A percentile compares a stretch with the other conserved stretches of the same genome.
These are phyloP conservation scores for Diplocarpon mali DNA, from an alignment of 2,329 filamentous ascomycete genomes.

Conservation along the genomic window DNA sequence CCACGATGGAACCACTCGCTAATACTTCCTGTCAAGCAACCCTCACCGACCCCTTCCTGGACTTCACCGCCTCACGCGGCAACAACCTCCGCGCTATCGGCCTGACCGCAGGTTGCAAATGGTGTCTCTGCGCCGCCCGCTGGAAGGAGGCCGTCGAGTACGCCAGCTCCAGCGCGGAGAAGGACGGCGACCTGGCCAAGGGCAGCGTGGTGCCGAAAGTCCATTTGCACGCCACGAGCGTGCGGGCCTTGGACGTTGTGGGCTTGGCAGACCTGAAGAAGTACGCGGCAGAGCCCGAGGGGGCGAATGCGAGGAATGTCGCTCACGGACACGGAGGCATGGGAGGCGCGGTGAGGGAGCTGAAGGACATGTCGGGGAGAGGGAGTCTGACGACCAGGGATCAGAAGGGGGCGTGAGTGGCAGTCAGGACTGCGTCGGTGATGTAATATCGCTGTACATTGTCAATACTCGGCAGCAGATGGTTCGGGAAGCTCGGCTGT, in stretches of 20 bases:
- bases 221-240: conserved; percentile 29
- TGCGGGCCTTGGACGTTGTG: conserved; percentile 27
- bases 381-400: conserved; percentile 11
- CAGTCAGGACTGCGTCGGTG: no score
- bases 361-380: conserved; percentile 15
- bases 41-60: conserved; percentile 49
- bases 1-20: not conserved
- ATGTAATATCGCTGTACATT: no score
- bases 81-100: conserved; percentile 46
- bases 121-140: conserved; percentile 49
- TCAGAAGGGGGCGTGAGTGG: not conserved
- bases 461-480: no score
- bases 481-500: no score
- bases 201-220: conserved; percentile 26
- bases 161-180: conserved; percentile 3
- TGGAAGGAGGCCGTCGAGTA: conserved; percentile 43
- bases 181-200: conserved; percentile 4
- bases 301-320: conserved; percentile 15
- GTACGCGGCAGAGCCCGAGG: conserved; percentile 21
- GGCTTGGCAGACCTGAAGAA: conserved; percentile 27
- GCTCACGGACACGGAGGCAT: conserved; percentile 12
- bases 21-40: conserved; percentile 29
- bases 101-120: conserved; percentile 47
- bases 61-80: conserved; percentile 45
- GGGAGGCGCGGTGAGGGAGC: conserved; percentile 15